phyloP scores from a whole-genome alignment of 2,329 filamentous ascomycete genomes.

The Clonostachys byssicola region DNA sequence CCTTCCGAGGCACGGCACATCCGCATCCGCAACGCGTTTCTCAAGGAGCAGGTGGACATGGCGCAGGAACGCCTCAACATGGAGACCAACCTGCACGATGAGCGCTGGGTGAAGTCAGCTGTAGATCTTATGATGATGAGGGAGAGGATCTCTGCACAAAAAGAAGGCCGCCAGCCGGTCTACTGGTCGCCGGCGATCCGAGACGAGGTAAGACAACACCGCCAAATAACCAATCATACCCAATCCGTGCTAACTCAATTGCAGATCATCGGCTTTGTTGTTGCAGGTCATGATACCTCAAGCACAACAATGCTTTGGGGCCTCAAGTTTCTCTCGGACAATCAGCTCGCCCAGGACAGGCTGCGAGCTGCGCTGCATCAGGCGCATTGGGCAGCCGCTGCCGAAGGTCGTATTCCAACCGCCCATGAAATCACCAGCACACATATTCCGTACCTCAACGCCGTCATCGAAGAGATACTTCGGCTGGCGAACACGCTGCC shows the following conservation, averaged over 20 bases:
- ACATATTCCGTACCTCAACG: slow-evolving; percentile 20
- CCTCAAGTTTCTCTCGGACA: slow-evolving; percentile 14
- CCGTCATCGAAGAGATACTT: slow-evolving; percentile 21
- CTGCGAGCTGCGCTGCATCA: slow-evolving; percentile 11
- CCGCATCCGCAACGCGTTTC: background rate
- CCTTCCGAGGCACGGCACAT: background rate
- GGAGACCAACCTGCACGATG: background rate
- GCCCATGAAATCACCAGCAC: slow-evolving; percentile 12
- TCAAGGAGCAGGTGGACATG: slow-evolving; percentile 3
- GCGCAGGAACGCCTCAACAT: slow-evolving; percentile 1
- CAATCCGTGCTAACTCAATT: background rate
- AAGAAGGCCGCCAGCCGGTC: slow-evolving; percentile 14
- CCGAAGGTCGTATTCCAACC: slow-evolving; percentile 12
- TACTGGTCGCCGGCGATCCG: slow-evolving; percentile 16
- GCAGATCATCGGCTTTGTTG: slow-evolving; percentile 15
- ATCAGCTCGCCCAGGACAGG: slow-evolving; percentile 8
- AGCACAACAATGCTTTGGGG: slow-evolving; percentile 17
- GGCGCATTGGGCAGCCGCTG: slow-evolving; percentile 6
- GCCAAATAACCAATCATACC: background rate
- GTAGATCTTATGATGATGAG: slow-evolving; percentile 23
- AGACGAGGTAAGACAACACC: slow-evolving; percentile 14
- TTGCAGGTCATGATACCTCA: slow-evolving; percentile 24
- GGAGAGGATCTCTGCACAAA: slow-evolving; percentile 20
- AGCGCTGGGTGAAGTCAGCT: slow-evolving; percentile 11
- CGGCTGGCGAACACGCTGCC: slow-evolving; percentile 11